These are phyloP conservation scores for Senecio squalidus DNA, from an alignment of 140 eudicot genomes.

Conservation along the genomic window DNA sequence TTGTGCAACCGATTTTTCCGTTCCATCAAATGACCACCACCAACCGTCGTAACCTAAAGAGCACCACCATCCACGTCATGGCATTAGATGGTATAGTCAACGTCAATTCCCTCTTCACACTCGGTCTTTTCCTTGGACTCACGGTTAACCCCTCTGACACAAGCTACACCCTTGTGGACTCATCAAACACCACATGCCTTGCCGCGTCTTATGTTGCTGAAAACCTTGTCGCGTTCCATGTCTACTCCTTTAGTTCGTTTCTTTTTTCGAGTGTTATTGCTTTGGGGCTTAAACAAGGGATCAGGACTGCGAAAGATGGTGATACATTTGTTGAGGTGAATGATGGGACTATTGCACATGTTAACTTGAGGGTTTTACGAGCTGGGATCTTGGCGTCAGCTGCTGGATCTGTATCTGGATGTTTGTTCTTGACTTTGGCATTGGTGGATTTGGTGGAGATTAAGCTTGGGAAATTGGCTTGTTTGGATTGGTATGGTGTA, in stretches of 20 bases:
- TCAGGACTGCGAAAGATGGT: slow-evolving; percentile 30
- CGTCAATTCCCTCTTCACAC: slow-evolving; percentile 65
- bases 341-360: slow-evolving; percentile 37
- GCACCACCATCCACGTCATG: slow-evolving; percentile 59
- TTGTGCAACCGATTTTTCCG: not conserved
- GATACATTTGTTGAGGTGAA: slow-evolving; percentile 23
- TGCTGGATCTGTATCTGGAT: slow-evolving; percentile 51
- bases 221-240: slow-evolving; percentile 45
- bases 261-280: slow-evolving; percentile 67
- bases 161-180: slow-evolving; percentile 35
- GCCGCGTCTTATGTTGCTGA: slow-evolving; percentile 34
- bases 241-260: slow-evolving; percentile 64
- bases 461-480: slow-evolving; percentile 51
- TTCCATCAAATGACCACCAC: slow-evolving; percentile 1
- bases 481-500: slow-evolving; percentile 39
- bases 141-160: slow-evolving; percentile 44
- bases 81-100: slow-evolving; percentile 73
- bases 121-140: slow-evolving; percentile 65
- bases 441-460: slow-evolving; percentile 59
- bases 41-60: slow-evolving; percentile 22
- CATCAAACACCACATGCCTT: slow-evolving; percentile 24
- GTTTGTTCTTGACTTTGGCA: slow-evolving; percentile 54
- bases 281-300: slow-evolving; percentile 53
- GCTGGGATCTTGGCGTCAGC: slow-evolving; percentile 55
- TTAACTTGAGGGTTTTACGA: slow-evolving; percentile 37